These are phyloP conservation scores for Mycena metata DNA, from an alignment of 768 basidiomycete genomes.

Conservation along the genomic window DNA sequence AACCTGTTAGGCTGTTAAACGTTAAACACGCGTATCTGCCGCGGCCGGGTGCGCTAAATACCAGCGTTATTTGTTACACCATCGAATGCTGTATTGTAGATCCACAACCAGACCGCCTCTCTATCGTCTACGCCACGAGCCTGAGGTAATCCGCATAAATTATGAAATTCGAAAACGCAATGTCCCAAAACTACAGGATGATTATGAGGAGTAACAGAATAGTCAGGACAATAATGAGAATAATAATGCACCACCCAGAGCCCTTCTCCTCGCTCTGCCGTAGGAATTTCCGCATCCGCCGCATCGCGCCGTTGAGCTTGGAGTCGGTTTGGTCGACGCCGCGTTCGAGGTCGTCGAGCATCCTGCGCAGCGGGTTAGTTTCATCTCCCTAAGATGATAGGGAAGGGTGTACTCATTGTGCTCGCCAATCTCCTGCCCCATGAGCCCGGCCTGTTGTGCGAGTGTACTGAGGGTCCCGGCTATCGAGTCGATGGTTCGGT, in stretches of 20 bases:
- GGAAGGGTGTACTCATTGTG: constrained; percentile 81
- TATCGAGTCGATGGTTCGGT: constrained; percentile 89
- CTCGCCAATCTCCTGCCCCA: constrained; percentile 92
- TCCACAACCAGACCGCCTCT: too few relatives aligned
- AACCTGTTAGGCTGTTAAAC: too few relatives aligned
- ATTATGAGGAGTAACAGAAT: constrained; percentile 86
- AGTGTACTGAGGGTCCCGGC: constrained; percentile 88
- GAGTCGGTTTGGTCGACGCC: constrained; percentile 78
- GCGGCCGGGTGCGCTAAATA: too few relatives aligned
- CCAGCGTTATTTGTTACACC: too few relatives aligned
- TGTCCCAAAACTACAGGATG: constrained; percentile 61
- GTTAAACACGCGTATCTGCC: too few relatives aligned
- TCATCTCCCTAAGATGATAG: too few relatives aligned
- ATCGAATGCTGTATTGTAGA: too few relatives aligned
- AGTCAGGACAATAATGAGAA: constrained; percentile 85
- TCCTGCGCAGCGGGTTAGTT: constrained; percentile 57
- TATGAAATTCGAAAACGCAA: too few relatives aligned
- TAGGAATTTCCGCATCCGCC: constrained; percentile 82
- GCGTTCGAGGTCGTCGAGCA: constrained; percentile 83
- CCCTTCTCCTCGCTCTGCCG: constrained; percentile 91
- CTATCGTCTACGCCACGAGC: too few relatives aligned
- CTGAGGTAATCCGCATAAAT: too few relatives aligned
- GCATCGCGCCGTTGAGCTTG: constrained; percentile 76
- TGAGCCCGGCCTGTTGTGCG: constrained; percentile 91
- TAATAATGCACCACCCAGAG: constrained; percentile 91